phyloP scores from a whole-genome alignment of 257 asterid genomes.

The Cynanchum wilfordii region DNA sequence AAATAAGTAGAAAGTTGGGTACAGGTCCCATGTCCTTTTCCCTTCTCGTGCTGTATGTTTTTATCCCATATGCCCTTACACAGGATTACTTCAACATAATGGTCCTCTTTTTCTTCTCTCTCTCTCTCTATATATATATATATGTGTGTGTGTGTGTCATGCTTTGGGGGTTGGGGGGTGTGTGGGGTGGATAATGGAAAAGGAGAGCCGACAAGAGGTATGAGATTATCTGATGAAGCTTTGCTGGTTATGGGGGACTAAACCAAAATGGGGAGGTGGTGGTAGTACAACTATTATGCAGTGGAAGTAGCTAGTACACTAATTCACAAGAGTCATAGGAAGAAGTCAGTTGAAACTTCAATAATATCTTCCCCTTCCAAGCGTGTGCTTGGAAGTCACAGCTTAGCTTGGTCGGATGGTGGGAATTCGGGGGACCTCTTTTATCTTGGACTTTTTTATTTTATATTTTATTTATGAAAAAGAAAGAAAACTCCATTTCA shows the following conservation, averaged over 20 bases:
- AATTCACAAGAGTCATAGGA: constrained; percentile 18
- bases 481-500: neutral
- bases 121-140: no score
- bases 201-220: constrained; percentile 5
- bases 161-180: no score
- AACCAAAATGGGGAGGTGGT: no score
- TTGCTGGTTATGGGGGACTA: neutral
- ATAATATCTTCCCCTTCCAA: constrained; percentile 21
- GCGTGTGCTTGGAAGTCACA: constrained; percentile 41
- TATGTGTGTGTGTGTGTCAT: no score
- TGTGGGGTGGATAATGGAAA: neutral
- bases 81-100: neutral
- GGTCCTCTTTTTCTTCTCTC: neutral
- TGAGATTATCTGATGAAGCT: constrained; percentile 11
- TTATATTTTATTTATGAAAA: no score
- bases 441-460: neutral
- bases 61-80: no score
- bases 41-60: neutral
- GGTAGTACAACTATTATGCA: no score
- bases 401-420: constrained; percentile 39
- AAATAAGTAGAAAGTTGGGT: neutral
- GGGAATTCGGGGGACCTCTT: constrained; percentile 22
- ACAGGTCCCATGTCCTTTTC: neutral
- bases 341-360: constrained; percentile 11
- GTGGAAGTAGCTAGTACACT: no score